Base-by-base conservation (phyloP, 352 stramenopile species). In the Phytopythium litorale region DNA sequence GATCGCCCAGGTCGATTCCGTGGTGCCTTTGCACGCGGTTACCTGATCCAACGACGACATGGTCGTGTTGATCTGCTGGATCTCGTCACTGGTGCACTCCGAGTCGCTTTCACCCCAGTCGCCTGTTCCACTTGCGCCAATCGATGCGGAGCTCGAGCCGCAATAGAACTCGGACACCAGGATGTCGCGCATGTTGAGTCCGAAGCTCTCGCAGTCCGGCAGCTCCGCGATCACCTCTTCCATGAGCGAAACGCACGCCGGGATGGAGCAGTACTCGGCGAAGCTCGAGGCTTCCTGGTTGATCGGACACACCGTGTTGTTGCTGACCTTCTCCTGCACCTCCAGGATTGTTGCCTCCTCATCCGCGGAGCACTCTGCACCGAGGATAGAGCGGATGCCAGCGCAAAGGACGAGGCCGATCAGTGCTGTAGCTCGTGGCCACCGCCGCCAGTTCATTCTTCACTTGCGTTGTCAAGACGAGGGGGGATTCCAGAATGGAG, bases 231-330 rank as follows among this genome's bases (percentile, higher is more conserved):
- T n/a, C 13, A 38, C 9, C 23, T 55, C 49, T 13, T 55, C n/a
- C 4, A 50, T 23, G 49, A 55, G 25, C 49, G 49, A 13, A 25
- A 55, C 25, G 49, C 49, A 55, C 25, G 13, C 49, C 25, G 49
- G 12, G 48, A 35, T 53, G 48, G 48, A 54, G 48, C 48, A 54
- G 48, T 54, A 37, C 48, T 54, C 48, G n/a, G 12, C 25, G 8
- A 35, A 37, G 13, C 23, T 32, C 23, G 48, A 19, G 3, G 23
- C 28, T 5, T 54, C 48, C 2, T 19, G 32, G 35, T 21, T 35
- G 33, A 37, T 35, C 2, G 52, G 18, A 19, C 21, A 48, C 7
- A 2, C 33, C 7, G n/a, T 18, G 19, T 28, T 30, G n/a, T 35
- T 37, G 33, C 33, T 33, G 12, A 58, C 16, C 25, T 28, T 35